A percentile compares a stretch with the other conserved stretches of the same genome.
Conservation (phyloP, 306 rosid species). For the Ammopiptanthus mongolicus region DNA sequence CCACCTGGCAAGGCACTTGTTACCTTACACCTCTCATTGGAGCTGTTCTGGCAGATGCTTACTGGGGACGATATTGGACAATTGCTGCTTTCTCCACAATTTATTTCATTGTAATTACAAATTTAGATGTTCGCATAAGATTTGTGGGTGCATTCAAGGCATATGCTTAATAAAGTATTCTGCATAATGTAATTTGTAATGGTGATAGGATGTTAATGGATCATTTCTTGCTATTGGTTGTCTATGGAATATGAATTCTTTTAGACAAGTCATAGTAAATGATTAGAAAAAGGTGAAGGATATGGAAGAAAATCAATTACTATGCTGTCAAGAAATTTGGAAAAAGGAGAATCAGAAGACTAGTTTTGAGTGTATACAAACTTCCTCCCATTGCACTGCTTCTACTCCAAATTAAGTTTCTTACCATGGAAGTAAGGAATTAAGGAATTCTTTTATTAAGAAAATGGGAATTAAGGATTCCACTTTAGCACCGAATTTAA, state of each 20-base stretch:
- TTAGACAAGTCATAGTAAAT: neutral
- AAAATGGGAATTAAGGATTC: neutral
- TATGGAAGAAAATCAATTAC: neutral
- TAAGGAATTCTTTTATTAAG: neutral
- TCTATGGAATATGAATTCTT: constrained; percentile 2
- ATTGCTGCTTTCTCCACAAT: constrained; percentile 75
- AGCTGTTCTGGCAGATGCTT: constrained; percentile 92
- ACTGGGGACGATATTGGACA: constrained; percentile 99
- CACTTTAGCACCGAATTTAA: neutral
- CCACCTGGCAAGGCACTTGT: constrained; percentile 98
- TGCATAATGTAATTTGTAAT: neutral
- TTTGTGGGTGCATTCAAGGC: neutral
- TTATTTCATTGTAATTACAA: constrained; percentile 67
- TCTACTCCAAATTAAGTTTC: neutral
- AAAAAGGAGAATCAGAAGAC: neutral
- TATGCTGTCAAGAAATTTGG: neutral
- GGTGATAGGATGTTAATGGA: neutral
- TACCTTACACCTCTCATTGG: constrained; percentile 97
- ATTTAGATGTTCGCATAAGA: neutral
- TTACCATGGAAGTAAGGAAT: constrained; percentile 1
- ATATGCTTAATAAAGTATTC: constrained; percentile 4
- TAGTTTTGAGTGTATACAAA: neutral
- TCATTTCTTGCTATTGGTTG: neutral
- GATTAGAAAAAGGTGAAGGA: neutral
- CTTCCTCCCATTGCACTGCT: constrained; percentile 1